These are phyloP conservation scores for Globisporangium okanoganense DNA, from an alignment of 352 stramenopile genomes.

Conservation along the genomic window DNA sequence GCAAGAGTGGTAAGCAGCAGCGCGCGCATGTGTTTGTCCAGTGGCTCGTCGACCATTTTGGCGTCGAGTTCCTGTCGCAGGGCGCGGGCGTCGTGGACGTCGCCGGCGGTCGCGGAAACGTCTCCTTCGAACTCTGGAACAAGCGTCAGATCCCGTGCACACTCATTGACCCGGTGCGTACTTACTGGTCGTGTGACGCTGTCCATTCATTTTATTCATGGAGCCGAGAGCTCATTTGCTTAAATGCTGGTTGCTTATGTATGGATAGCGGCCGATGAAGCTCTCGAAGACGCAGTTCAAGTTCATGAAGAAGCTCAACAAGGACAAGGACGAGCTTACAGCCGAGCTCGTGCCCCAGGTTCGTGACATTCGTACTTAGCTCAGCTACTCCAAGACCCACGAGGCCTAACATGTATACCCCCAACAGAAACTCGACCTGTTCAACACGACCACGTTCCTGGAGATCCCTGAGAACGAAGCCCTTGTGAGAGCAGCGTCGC, in stretches of 20 bases:
- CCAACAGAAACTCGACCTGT: slow-evolving; percentile 43
- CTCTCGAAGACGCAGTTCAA: slow-evolving; percentile 69
- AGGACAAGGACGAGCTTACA: slow-evolving; percentile 22
- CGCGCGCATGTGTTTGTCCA: slow-evolving; percentile 67
- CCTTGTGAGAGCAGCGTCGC: slow-evolving; percentile 67
- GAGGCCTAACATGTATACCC: neutral
- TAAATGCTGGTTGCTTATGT: slow-evolving; percentile 11
- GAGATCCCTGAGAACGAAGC: slow-evolving; percentile 34
- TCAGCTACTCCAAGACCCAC: neutral
- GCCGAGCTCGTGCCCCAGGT: slow-evolving; percentile 56
- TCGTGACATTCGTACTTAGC: neutral
- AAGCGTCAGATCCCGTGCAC: slow-evolving; percentile 65
- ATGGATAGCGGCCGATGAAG: slow-evolving; percentile 58
- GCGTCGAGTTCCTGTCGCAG: slow-evolving; percentile 30
- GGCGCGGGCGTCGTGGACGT: slow-evolving; percentile 77
- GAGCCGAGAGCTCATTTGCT: too few species aligned
- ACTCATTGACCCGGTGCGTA: slow-evolving; percentile 74
- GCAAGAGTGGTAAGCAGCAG: slow-evolving; percentile 69
- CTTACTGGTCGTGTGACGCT: neutral
- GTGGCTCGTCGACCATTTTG: slow-evolving; percentile 78
- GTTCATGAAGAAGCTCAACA: slow-evolving; percentile 60
- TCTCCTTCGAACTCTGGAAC: slow-evolving; percentile 87
- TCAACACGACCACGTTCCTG: slow-evolving; percentile 63
- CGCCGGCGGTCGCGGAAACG: slow-evolving; percentile 68
- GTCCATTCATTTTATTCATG: too few species aligned